These are phyloP conservation scores for Daldinia caldariorum DNA, from an alignment of 495 filamentous ascomycete genomes.

Conservation along the genomic window DNA sequence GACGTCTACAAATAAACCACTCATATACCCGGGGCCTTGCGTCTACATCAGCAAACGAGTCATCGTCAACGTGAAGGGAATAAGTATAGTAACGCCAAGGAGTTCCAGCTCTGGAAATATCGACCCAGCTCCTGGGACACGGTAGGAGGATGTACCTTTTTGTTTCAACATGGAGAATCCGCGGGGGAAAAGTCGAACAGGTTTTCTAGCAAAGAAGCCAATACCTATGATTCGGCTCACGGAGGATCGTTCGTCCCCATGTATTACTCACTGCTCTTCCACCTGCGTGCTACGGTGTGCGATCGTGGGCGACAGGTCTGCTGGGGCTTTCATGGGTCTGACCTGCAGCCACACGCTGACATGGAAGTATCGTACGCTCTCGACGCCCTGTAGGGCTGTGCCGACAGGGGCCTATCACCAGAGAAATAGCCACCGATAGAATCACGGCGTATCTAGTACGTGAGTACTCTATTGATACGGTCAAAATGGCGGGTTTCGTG, in stretches of 20 bases:
- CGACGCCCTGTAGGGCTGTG: conserved; percentile 45
- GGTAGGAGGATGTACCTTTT: conserved; percentile 24
- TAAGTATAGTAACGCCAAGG: conserved; percentile 37
- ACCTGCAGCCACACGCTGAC: conserved; percentile 30
- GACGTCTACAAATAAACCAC: conserved; percentile 26
- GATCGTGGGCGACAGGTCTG: conserved; percentile 17
- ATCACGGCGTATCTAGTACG: conserved; percentile 18
- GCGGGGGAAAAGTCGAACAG: conserved; percentile 31
- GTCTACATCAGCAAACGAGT: conserved; percentile 18
- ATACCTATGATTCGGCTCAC: conserved; percentile 12
- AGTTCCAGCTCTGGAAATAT: conserved; percentile 18
- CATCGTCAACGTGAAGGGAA: conserved; percentile 5
- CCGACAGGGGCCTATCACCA: conserved; percentile 27
- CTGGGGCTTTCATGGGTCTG: conserved; percentile 15
- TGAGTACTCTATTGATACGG: conserved; percentile 2
- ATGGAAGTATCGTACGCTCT: conserved; percentile 26
- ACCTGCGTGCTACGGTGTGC: conserved; percentile 24
- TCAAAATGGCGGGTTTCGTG: conserved; percentile 28
- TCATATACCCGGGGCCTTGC: not conserved
- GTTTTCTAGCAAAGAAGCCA: conserved; percentile 27
- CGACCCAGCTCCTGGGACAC: conserved; percentile 19
- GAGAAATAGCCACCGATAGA: conserved; percentile 22
- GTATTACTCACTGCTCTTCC: conserved; percentile 10
- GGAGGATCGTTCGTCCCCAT: conserved; percentile 32
- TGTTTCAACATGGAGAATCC: conserved; percentile 30